Evolutionary conservation across 2,329 filamentous ascomycete species (phyloP).

Genomic region (Epichloe aotearoae): DNA sequence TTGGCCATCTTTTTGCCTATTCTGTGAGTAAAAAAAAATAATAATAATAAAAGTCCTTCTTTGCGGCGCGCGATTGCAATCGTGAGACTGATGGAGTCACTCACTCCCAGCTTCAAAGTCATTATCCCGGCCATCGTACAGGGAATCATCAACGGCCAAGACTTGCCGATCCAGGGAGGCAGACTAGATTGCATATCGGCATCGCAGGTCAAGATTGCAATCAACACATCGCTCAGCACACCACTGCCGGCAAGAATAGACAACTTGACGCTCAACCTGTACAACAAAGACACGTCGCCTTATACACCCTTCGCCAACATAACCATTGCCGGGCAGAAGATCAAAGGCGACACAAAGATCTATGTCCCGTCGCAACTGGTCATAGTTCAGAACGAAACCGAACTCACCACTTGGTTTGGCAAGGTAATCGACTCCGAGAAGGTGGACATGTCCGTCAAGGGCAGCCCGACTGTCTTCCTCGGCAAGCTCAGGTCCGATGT

Average conservation of each 20-base stretch:
- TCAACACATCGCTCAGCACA: conserved; percentile 24
- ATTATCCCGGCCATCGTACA: conserved; percentile 34
- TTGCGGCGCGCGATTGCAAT: not conserved
- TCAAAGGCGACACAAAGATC: conserved; percentile 24
- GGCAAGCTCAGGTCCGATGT: conserved; percentile 25
- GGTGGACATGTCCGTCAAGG: conserved; percentile 25
- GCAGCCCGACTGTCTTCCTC: conserved; percentile 23
- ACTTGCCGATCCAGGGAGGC: conserved; percentile 25
- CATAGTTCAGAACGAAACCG: conserved; percentile 22
- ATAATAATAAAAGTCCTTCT: not conserved
- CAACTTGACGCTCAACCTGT: conserved; percentile 25
- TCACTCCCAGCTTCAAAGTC: conserved; percentile 28
- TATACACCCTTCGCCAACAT: conserved; percentile 13
- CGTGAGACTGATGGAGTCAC: not conserved
- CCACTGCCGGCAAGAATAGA: conserved; percentile 25
- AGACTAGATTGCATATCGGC: conserved; percentile 21
- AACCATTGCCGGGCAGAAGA: conserved; percentile 8
- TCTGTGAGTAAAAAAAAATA: conserved; percentile 22
- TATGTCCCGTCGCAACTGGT: conserved; percentile 21
- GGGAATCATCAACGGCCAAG: conserved; percentile 27
- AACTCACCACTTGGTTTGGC: conserved; percentile 27
- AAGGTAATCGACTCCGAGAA: conserved; percentile 24
- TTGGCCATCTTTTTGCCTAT: conserved; percentile 32
- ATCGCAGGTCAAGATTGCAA: conserved; percentile 20
- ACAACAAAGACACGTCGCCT: conserved; percentile 22